phyloP scores from a whole-genome alignment of 495 filamentous ascomycete genomes.

The Rhizodiscina lignyota region DNA sequence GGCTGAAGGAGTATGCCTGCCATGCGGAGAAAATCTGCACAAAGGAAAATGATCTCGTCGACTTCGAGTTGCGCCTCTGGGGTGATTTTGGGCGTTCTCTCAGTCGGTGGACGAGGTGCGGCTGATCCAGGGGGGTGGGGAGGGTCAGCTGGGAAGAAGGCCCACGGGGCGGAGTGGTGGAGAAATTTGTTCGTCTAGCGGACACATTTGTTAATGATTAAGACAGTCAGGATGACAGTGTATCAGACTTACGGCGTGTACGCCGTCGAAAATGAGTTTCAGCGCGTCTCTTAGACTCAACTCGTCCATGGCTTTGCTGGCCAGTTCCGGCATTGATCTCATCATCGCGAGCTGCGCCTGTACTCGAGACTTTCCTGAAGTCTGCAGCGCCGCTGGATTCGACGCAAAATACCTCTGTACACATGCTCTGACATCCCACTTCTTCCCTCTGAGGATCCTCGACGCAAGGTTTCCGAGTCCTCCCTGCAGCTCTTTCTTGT shows the following conservation, averaged over 20 bases:
- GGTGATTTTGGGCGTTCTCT: constrained; percentile 11
- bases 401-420: neutral
- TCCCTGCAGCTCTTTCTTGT: constrained; percentile 58
- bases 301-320: constrained; percentile 46
- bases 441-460: constrained; percentile 49
- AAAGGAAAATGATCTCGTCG: constrained; percentile 44
- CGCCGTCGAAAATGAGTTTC: constrained; percentile 43
- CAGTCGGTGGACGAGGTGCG: no score
- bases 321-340: constrained; percentile 25
- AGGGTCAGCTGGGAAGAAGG: neutral
- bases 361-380: neutral
- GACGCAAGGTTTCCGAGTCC: constrained; percentile 64
- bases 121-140: constrained; percentile 3
- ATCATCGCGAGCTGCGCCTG: neutral
- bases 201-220: constrained; percentile 1
- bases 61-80: constrained; percentile 16
- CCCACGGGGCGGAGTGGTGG: constrained; percentile 41
- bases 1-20: constrained; percentile 75
- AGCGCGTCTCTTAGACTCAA: constrained; percentile 49
- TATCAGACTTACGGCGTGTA: constrained; percentile 32
- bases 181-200: constrained; percentile 58
- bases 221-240: no score
- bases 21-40: constrained; percentile 65
- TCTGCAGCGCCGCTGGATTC: constrained; percentile 4
- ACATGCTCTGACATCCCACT: constrained; percentile 44